These are phyloP conservation scores for Exophiala oligosperma DNA, from an alignment of 2,329 filamentous ascomycete species.

Conservation along the genomic window DNA sequence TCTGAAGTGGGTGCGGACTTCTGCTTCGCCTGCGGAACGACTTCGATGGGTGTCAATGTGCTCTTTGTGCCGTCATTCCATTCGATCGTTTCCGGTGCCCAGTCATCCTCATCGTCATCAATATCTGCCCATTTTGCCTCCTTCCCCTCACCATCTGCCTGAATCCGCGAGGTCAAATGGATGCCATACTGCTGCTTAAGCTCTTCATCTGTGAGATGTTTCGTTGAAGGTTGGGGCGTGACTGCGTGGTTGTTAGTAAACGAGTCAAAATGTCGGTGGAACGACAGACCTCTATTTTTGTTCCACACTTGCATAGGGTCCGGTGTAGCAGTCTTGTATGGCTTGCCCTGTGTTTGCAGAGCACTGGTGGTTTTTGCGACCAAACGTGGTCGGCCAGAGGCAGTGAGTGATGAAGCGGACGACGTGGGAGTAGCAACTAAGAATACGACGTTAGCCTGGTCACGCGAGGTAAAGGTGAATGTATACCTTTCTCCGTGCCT, in stretches of 20 bases:
- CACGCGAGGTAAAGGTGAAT: conserved; percentile 7
- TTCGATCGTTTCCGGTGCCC: conserved; percentile 64
- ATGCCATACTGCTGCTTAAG: conserved; percentile 69
- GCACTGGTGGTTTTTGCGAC: conserved; percentile 62
- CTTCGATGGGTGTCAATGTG: conserved; percentile 51
- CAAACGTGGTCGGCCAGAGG: conserved; percentile 57
- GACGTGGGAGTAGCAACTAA: conserved; percentile 40
- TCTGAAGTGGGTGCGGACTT: conserved; percentile 28
- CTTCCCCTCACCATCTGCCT: conserved; percentile 61
- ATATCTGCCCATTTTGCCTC: conserved; percentile 70
- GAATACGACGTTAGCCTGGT: conserved; percentile 30
- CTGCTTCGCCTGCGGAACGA: conserved; percentile 23
- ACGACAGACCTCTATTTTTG: conserved; percentile 60
- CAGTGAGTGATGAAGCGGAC: conserved; percentile 40
- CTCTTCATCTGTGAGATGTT: conserved; percentile 68
- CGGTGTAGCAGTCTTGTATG: conserved; percentile 52
- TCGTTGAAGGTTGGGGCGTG: conserved; percentile 50
- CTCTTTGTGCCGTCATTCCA: conserved; percentile 71
- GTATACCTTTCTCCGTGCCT: conserved; percentile 55
- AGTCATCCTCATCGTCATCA: conserved; percentile 68
- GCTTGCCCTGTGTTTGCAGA: conserved; percentile 51
- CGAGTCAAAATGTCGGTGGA: neutral
- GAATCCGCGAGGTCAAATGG: conserved; percentile 64
- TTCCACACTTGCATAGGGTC: conserved; percentile 71
- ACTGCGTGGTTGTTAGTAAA: conserved; percentile 49